Percentiles rank a stretch among this genome's conserved stretches.
These are phyloP conservation scores for Sporothrix luriei DNA, from an alignment of 2,329 filamentous ascomycete species.

Conservation along the genomic window DNA sequence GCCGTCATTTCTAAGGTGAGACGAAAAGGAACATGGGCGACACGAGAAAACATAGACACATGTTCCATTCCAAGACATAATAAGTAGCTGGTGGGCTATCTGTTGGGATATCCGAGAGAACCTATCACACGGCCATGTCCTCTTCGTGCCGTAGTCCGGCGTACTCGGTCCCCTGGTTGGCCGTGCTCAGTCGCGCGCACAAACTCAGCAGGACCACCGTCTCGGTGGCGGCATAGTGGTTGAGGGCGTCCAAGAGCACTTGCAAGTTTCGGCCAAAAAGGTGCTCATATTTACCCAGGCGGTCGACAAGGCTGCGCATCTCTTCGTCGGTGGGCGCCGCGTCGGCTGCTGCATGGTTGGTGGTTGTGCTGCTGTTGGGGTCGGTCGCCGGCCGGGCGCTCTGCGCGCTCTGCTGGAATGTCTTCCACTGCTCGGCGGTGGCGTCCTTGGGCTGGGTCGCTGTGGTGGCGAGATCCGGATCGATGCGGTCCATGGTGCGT, in stretches of 20 bases:
- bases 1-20: constrained; percentile 9
- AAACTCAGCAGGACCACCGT: constrained; percentile 90
- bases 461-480: constrained; percentile 70
- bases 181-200: constrained; percentile 78
- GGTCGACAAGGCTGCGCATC: constrained; percentile 67
- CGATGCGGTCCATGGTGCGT: constrained; percentile 78
- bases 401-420: constrained; percentile 54
- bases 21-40: too few species aligned
- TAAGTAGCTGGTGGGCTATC: background rate
- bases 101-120: background rate
- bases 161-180: constrained; percentile 73
- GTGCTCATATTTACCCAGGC: constrained; percentile 86
- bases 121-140: constrained; percentile 28
- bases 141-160: constrained; percentile 63
- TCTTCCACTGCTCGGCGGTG: constrained; percentile 62
- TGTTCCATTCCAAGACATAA: background rate
- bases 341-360: constrained; percentile 38
- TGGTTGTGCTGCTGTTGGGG: constrained; percentile 40
- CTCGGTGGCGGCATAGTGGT: constrained; percentile 96
- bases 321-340: constrained; percentile 44
- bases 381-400: constrained; percentile 45
- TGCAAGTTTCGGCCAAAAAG: constrained; percentile 92
- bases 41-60: background rate
- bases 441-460: constrained; percentile 62
- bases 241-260: constrained; percentile 90